These are phyloP conservation scores for Selaginella moellendorffii DNA, from an alignment of 75 land plant genomes.

Conservation along the genomic window DNA sequence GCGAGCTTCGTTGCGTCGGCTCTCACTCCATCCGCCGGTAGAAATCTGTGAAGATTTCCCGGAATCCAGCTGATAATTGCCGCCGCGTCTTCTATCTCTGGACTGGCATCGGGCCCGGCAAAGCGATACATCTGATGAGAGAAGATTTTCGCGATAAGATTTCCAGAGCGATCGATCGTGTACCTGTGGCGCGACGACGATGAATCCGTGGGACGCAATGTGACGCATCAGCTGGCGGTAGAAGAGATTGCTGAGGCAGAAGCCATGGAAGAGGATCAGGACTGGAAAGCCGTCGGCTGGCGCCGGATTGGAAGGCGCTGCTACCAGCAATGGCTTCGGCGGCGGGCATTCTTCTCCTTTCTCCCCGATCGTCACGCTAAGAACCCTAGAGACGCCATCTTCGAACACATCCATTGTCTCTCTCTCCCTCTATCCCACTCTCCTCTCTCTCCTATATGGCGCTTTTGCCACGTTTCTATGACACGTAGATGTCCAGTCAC, in stretches of 20 bases:
- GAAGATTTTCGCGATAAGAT: background rate
- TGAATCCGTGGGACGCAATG: slow-evolving; percentile 70
- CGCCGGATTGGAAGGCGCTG: slow-evolving; percentile 36
- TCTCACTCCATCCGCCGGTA: slow-evolving; percentile 25
- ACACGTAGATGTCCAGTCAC: background rate
- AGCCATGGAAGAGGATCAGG: slow-evolving; percentile 70
- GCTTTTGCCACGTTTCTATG: no score
- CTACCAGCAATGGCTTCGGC: slow-evolving; percentile 57
- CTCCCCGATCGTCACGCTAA: background rate
- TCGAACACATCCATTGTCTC: background rate
- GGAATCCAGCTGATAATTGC: slow-evolving; percentile 51
- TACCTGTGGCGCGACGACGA: slow-evolving; percentile 91
- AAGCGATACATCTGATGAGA: slow-evolving; percentile 40
- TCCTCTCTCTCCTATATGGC: no score
- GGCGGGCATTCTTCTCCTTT: slow-evolving; percentile 11
- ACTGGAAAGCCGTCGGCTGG: slow-evolving; percentile 32
- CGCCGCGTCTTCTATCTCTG: slow-evolving; percentile 50
- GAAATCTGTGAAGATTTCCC: slow-evolving; percentile 17
- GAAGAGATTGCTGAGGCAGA: slow-evolving; percentile 45
- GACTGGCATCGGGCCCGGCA: slow-evolving; percentile 45
- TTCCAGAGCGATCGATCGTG: background rate
- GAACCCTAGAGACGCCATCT: background rate
- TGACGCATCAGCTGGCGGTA: slow-evolving; percentile 77
- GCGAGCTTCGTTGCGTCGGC: slow-evolving; percentile 36
- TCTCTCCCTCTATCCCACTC: background rate